These are phyloP conservation scores for Ceratocystiopsis brevicomis DNA, from an alignment of 2,329 filamentous ascomycete species.

Conservation along the genomic window DNA sequence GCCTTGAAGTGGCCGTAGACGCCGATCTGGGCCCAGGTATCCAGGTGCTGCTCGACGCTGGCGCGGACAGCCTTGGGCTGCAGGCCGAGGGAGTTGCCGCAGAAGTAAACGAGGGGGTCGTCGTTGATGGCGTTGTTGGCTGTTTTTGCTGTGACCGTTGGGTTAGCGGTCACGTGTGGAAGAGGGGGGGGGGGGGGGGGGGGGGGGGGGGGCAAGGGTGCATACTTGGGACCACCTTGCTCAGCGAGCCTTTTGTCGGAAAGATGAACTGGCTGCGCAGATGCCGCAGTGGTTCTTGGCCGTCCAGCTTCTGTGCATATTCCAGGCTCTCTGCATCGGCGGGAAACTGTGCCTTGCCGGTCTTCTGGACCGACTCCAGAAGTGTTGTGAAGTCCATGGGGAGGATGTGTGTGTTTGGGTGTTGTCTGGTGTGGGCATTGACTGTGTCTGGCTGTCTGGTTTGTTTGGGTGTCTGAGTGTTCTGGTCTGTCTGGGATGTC, in stretches of 20 bases:
- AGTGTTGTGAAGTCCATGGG: slow-evolving; percentile 21
- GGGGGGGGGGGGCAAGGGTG: too few species aligned
- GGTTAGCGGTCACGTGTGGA: too few species aligned
- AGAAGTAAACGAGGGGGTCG: slow-evolving; percentile 55
- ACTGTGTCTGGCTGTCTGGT: too few species aligned
- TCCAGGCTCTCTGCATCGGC: slow-evolving; percentile 25
- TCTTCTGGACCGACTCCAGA: slow-evolving; percentile 22
- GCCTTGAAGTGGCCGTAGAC: slow-evolving; percentile 67
- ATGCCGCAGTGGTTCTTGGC: slow-evolving; percentile 36
- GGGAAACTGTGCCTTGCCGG: slow-evolving; percentile 26
- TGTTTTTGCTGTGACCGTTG: slow-evolving; percentile 12
- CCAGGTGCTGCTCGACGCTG: slow-evolving; percentile 53
- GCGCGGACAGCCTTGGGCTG: slow-evolving; percentile 51
- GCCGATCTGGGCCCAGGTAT: slow-evolving; percentile 69
- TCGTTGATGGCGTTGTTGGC: slow-evolving; percentile 40
- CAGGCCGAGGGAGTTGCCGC: slow-evolving; percentile 74
- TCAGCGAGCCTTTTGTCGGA: slow-evolving; percentile 41
- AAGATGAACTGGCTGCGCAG: slow-evolving; percentile 58
- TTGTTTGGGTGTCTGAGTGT: too few species aligned
- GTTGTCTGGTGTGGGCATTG: too few species aligned
- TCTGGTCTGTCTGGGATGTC: too few species aligned
- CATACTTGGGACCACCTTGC: slow-evolving; percentile 12
- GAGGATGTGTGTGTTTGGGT: too few species aligned
- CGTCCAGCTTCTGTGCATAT: slow-evolving; percentile 36
- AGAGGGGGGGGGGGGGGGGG: too few species aligned